phyloP scores from a whole-genome alignment of 208 protist genomes.

The Crithidia fasciculata region DNA sequence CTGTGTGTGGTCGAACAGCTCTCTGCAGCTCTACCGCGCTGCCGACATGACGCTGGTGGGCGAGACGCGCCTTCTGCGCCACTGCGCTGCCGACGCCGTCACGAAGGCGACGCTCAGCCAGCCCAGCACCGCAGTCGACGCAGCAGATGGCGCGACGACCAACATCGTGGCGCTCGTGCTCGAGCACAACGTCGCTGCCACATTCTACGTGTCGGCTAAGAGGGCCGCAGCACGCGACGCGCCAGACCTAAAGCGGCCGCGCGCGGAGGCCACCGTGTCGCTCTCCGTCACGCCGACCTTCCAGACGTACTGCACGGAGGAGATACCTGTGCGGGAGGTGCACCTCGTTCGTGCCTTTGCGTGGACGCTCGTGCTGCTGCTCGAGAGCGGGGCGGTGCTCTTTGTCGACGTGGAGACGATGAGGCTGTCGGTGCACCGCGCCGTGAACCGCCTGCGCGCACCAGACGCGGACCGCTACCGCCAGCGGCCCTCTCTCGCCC shows the following conservation, averaged over 20 bases:
- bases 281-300: slow-evolving; percentile 19
- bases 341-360: slow-evolving; percentile 57
- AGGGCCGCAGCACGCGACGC: not conserved
- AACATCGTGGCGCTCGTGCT: slow-evolving; percentile 57
- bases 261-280: slow-evolving; percentile 12
- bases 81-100: slow-evolving; percentile 27
- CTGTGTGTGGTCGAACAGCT: slow-evolving; percentile 65
- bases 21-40: slow-evolving; percentile 30
- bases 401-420: slow-evolving; percentile 71
- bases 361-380: slow-evolving; percentile 51
- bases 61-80: slow-evolving; percentile 22
- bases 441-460: slow-evolving; percentile 33
- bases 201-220: slow-evolving; percentile 40
- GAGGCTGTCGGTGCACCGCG: slow-evolving; percentile 47
- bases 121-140: not conserved
- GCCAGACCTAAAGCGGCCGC: slow-evolving; percentile 17
- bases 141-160: not conserved
- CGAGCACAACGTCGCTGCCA: slow-evolving; percentile 47
- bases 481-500: not conserved
- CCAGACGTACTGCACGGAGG: slow-evolving; percentile 50
- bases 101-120: slow-evolving; percentile 26
- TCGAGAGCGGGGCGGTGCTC: slow-evolving; percentile 76
- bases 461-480: slow-evolving; percentile 30
- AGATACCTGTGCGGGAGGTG: slow-evolving; percentile 61
- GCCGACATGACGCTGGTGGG: slow-evolving; percentile 15